Evolutionary conservation across 306 rosid species (phyloP).

Genomic region (Geum urbanum): DNA sequence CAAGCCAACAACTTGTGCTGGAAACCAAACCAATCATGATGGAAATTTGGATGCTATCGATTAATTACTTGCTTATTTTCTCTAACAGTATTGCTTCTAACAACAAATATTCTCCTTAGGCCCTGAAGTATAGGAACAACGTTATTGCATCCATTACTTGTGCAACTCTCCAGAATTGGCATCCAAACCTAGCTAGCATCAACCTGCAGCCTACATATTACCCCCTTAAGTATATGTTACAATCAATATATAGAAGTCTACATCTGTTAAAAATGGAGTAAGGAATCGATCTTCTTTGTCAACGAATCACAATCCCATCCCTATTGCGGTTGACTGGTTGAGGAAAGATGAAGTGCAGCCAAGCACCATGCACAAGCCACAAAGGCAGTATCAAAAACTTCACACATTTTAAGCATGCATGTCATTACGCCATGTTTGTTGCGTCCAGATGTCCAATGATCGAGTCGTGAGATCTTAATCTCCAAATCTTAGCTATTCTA

Average conservation of each 20-base stretch:
- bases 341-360: background rate
- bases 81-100: background rate
- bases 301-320: background rate
- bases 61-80: background rate
- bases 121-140: background rate
- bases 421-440: slow-evolving; percentile 11
- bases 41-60: background rate
- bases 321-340: background rate
- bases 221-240: background rate
- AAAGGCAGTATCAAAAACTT: too few species aligned
- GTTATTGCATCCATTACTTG: background rate
- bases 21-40: background rate
- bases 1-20: background rate
- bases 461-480: background rate
- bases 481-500: background rate
- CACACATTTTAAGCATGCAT: background rate
- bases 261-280: too few species aligned
- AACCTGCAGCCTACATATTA: background rate
- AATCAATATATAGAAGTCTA: background rate
- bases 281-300: background rate
- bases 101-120: background rate
- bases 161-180: background rate
- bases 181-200: background rate
- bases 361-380: background rate
- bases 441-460: slow-evolving; percentile 11